A percentile compares a stretch with the other conserved stretches of the same genome.
phyloP scores from a whole-genome alignment of 116 monocot species.

The Zostera marina region DNA sequence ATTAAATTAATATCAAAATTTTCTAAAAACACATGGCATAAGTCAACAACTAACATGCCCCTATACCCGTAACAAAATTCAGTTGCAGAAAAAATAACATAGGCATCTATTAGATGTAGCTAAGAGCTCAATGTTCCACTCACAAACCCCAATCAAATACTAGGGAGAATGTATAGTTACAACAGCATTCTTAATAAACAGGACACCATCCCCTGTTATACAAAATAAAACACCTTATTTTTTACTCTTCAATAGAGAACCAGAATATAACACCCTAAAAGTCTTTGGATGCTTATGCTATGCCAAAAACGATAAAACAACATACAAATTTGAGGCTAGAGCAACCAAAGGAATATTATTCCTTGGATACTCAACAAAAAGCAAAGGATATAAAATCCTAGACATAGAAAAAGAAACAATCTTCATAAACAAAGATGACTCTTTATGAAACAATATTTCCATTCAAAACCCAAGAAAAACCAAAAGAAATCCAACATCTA shows the following conservation, averaged over 20 bases:
- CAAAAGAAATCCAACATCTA: too few relatives aligned
- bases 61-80: conserved; percentile 2
- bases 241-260: neutral
- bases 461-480: too few relatives aligned
- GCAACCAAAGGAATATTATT: too few relatives aligned
- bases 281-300: neutral
- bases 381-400: too few relatives aligned
- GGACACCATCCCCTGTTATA: neutral
- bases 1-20: too few relatives aligned
- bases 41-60: neutral
- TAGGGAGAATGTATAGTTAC: neutral
- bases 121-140: neutral
- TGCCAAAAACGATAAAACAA: neutral
- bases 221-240: conserved; percentile 1
- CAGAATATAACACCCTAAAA: neutral
- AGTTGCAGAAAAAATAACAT: conserved; percentile 3
- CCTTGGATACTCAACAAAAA: too few relatives aligned
- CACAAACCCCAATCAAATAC: neutral
- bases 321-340: neutral
- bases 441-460: too few relatives aligned
- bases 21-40: neutral
- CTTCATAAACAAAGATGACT: too few relatives aligned
- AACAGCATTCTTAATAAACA: neutral
- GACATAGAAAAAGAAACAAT: too few relatives aligned
- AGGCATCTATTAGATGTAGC: neutral